A percentile compares a stretch with the other conserved stretches of the same genome.
Evolutionary conservation across 805 yeast species (phyloP).

Genomic region (Kodamaea lidongshanica): DNA sequence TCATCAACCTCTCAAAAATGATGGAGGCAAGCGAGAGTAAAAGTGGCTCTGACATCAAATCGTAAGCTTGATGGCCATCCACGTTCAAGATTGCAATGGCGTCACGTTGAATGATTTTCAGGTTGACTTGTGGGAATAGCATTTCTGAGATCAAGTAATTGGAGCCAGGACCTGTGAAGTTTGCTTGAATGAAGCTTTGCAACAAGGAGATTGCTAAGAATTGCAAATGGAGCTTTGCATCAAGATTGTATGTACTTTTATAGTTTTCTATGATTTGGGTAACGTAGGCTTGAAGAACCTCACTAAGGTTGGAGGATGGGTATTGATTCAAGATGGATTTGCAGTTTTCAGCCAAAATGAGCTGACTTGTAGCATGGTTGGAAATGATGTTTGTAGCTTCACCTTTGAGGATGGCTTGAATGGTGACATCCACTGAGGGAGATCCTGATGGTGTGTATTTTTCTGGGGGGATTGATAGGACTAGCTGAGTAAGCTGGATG

Average conservation of each 20-base stretch:
- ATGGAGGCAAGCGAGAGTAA: constrained; percentile 24
- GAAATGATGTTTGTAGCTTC: constrained; percentile 18
- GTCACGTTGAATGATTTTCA: constrained; percentile 17
- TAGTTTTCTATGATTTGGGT: constrained; percentile 10
- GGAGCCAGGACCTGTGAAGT: constrained; percentile 77
- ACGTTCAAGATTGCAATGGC: constrained; percentile 40
- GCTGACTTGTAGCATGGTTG: constrained; percentile 15
- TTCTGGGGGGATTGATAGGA: constrained; percentile 15
- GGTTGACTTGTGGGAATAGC: constrained; percentile 22
- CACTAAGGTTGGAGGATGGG: constrained; percentile 17
- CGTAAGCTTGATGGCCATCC: constrained; percentile 70
- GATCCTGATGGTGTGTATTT: constrained; percentile 11
- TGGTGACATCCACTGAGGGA: constrained; percentile 10
- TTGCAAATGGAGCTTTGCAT: constrained; percentile 22
- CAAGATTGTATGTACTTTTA: too few species aligned
- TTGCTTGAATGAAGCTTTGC: constrained; percentile 66
- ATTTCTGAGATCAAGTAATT: constrained; percentile 29
- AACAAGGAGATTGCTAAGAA: constrained; percentile 53
- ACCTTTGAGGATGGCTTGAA: constrained; percentile 19
- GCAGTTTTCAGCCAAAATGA: constrained; percentile 14
- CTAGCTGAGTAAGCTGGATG: too few species aligned
- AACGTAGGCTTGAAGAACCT: constrained; percentile 15
- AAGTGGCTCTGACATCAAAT: constrained; percentile 35
- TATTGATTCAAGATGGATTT: constrained; percentile 14
- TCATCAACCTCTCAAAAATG: constrained; percentile 38